phyloP scores from a whole-genome alignment of 1,284 basidiomycete genomes.

The Apiotrichum gamsii region DNA sequence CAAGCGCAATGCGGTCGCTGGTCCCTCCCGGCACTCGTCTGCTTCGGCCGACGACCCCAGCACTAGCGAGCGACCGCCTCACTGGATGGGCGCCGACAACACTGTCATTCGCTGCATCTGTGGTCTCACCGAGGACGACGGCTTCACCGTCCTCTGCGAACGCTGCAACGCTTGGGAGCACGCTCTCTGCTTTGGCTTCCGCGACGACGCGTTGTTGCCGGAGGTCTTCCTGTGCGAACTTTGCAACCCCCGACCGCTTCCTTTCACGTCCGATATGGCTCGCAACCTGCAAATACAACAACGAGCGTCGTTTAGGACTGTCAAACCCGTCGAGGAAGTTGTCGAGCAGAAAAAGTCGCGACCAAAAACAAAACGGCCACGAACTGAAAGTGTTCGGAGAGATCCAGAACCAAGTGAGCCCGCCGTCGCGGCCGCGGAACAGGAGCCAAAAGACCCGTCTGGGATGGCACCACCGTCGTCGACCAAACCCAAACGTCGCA shows the following conservation, averaged over 20 bases:
- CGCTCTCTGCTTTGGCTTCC: slow-evolving; percentile 74
- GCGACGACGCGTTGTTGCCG: slow-evolving; percentile 60
- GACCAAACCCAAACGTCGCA: slow-evolving; percentile 10
- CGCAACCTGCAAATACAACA: slow-evolving; percentile 22
- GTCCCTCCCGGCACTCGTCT: slow-evolving; percentile 31
- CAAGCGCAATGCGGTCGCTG: slow-evolving; percentile 30
- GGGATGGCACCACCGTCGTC: slow-evolving; percentile 11
- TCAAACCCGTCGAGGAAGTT: not conserved
- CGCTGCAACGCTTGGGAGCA: slow-evolving; percentile 85
- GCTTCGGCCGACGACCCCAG: slow-evolving; percentile 12
- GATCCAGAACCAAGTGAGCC: not conserved
- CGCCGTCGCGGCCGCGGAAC: not conserved
- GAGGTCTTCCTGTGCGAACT: slow-evolving; percentile 52
- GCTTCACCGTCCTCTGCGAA: slow-evolving; percentile 89
- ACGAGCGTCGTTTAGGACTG: slow-evolving; percentile 1
- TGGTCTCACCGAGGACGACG: slow-evolving; percentile 63
- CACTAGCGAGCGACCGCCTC: slow-evolving; percentile 18
- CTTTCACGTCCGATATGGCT: slow-evolving; percentile 28
- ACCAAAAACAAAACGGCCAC: slow-evolving; percentile 15
- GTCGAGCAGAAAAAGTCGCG: slow-evolving; percentile 11
- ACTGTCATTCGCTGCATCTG: slow-evolving; percentile 47
- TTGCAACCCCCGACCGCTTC: slow-evolving; percentile 32
- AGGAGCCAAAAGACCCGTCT: slow-evolving; percentile 5
- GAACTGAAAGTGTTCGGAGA: slow-evolving; percentile 5
- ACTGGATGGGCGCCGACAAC: slow-evolving; percentile 46